Base-by-base conservation (phyloP, 1,284 basidiomycete genomes). In the Rugosomyces carneus region DNA sequence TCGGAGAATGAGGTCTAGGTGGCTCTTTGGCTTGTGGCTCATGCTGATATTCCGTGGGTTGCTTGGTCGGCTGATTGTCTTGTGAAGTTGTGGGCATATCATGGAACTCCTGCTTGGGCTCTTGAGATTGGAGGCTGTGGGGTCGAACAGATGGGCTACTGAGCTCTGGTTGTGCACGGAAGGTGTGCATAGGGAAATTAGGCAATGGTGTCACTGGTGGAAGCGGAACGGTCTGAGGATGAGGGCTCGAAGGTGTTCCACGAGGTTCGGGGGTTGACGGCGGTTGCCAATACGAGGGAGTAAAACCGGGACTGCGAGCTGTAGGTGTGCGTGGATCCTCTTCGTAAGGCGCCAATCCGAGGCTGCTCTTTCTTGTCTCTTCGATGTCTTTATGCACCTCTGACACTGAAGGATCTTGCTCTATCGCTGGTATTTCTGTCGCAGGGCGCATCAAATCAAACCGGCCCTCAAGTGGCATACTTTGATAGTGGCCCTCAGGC, bases 381-480 rank as follows among this genome's bases (percentile, higher is more conserved):
- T 32, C 26, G 24, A 13, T 27, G 24, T 20, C 20, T 21, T 32
- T 37, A 20, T 23, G 13, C 19, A 5, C 9, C 34, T 20, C 32
- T 23, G 20, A 15, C 2, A 19, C 19, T 32, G 16, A 13, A 15
- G 36, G 41, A 44, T 35, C 35, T 52, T 57, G 49, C 43, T 49
- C 45, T 60, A 57, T 50, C 63, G 64, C 58, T 27, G 11, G 5
- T 36, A 43, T 4, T 26, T 27, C 31, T 64, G 71, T 53, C 24
- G 66, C 70, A 1, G 80, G 87, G 26, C 81, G 75, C 72, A 95
- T 86, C 53, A 96, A 68, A 60, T 93, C 89, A 44, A 91, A 72
- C 37, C 92, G 78, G 1, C 93, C 93, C 42, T 91, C 87, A 19
- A 95, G 70, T 4, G 93, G 93, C 62, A 94, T 60, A 43, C 78